These are phyloP conservation scores for Trametes hirsuta DNA, from an alignment of 1,284 basidiomycete species.

Conservation along the genomic window DNA sequence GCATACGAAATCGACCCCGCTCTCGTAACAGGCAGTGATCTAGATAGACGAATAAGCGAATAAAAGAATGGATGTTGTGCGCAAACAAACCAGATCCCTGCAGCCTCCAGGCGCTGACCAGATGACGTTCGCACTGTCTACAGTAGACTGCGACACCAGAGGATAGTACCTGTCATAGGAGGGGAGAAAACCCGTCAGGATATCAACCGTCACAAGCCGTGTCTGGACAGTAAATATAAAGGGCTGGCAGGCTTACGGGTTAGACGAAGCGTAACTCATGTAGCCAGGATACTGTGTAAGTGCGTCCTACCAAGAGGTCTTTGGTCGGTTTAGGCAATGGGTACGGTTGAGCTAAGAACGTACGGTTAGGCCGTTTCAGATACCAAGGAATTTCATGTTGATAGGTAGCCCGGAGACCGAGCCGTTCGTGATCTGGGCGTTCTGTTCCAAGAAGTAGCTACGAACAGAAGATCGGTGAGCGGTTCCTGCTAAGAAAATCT, in stretches of 20 bases:
- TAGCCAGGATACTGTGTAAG: slow-evolving; percentile 61
- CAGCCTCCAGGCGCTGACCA: slow-evolving; percentile 53
- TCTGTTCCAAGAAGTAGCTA: slow-evolving; percentile 63
- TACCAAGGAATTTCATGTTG: slow-evolving; percentile 65
- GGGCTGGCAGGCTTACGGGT: slow-evolving; percentile 36
- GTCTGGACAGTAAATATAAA: background rate
- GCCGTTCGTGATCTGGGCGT: slow-evolving; percentile 54
- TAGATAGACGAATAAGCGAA: no score
- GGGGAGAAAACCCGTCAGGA: no score
- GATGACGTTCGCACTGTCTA: slow-evolving; percentile 46
- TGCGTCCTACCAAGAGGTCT: slow-evolving; percentile 46
- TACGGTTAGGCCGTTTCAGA: slow-evolving; percentile 67
- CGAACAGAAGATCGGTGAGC: background rate
- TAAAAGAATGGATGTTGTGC: background rate
- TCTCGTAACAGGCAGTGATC: slow-evolving; percentile 1
- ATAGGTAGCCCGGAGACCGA: slow-evolving; percentile 50
- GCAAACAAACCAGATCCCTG: slow-evolving; percentile 42
- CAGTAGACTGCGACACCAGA: slow-evolving; percentile 46
- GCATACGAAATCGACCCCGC: slow-evolving; percentile 50
- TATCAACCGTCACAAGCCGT: background rate
- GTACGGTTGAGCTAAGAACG: background rate
- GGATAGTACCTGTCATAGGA: slow-evolving; percentile 45
- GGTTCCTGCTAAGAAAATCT: background rate
- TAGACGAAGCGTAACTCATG: slow-evolving; percentile 54
- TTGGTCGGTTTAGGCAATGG: background rate